These are phyloP conservation scores for Thelonectria olida DNA, from an alignment of 2,329 filamentous ascomycete species.

Conservation along the genomic window DNA sequence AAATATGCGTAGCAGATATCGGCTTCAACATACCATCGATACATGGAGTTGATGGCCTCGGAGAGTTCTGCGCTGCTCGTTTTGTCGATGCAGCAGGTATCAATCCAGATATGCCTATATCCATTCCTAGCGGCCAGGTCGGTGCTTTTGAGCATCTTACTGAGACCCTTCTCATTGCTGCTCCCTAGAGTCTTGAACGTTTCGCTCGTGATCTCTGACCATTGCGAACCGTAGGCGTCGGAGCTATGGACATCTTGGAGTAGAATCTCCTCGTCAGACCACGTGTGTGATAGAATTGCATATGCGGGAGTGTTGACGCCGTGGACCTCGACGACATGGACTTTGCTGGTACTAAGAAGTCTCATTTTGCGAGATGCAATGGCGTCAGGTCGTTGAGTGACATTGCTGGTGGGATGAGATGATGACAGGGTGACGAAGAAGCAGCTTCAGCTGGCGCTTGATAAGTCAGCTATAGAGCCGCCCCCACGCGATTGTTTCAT, in stretches of 20 bases:
- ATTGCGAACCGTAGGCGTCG: background rate
- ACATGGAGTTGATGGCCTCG: conserved; percentile 33
- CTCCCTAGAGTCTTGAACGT: background rate
- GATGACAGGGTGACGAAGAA: background rate
- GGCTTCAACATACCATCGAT: conserved; percentile 21
- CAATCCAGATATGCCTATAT: conserved; percentile 21
- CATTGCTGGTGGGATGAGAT: background rate
- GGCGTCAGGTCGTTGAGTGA: background rate
- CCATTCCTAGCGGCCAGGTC: background rate
- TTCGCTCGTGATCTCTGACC: background rate
- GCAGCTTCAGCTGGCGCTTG: too few relatives aligned
- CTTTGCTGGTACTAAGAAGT: background rate
- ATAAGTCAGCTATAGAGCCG: too few relatives aligned
- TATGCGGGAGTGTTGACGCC: conserved; percentile 6
- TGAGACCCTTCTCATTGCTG: background rate
- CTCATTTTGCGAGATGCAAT: background rate
- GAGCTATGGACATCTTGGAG: conserved; percentile 5
- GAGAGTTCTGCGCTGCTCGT: conserved; percentile 23
- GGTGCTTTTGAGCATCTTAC: background rate
- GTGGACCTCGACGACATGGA: background rate
- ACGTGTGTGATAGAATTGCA: conserved; percentile 20
- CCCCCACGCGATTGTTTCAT: too few relatives aligned
- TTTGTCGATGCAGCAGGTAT: conserved; percentile 31
- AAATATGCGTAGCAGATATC: conserved; percentile 25
- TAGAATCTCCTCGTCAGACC: conserved; percentile 13